Evolutionary conservation across 352 stramenopile species (phyloP).

Genomic region (Globisporangium yorkense): DNA sequence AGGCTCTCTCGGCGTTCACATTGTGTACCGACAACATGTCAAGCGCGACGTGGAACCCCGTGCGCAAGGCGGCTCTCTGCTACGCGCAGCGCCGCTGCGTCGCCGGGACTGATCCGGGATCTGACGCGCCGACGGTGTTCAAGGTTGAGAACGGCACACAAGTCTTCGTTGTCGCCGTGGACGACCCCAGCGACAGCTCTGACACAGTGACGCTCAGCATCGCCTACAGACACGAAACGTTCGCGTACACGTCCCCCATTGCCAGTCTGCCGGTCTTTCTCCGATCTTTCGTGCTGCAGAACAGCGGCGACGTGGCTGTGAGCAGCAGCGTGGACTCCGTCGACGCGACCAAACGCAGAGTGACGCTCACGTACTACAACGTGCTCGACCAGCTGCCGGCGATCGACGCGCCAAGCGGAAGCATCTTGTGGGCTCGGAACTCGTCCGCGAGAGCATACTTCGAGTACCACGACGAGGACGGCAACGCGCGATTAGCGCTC

Average conservation of each 20-base stretch:
- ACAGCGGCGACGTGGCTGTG: constrained; percentile 12
- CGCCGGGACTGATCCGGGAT: not conserved
- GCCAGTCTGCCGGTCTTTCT: constrained; percentile 15
- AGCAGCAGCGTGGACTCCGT: constrained; percentile 1
- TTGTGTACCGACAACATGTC: constrained; percentile 1
- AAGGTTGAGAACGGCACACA: constrained; percentile 11
- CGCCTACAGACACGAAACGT: not conserved
- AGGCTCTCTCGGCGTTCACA: constrained; percentile 1
- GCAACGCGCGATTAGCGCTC: not conserved
- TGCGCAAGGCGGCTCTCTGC: constrained; percentile 8
- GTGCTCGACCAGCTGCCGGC: constrained; percentile 5
- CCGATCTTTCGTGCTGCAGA: constrained; percentile 17
- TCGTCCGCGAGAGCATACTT: constrained; percentile 6
- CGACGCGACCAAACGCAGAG: not conserved
- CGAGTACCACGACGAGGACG: constrained; percentile 5
- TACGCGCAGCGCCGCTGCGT: not conserved
- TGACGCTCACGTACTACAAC: constrained; percentile 11
- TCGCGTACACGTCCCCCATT: constrained; percentile 9
- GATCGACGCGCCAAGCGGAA: not conserved
- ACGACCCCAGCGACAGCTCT: not conserved
- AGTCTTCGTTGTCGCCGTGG: constrained; percentile 2
- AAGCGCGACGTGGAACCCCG: constrained; percentile 2
- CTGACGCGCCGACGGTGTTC: not conserved
- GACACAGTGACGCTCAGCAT: constrained; percentile 3
- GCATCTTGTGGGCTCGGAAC: constrained; percentile 6